Evolutionary conservation across 2,329 filamentous ascomycete species (phyloP), one percentile per base, ranked within the genome.

Genomic region (Cladorrhinum sp.): DNA sequence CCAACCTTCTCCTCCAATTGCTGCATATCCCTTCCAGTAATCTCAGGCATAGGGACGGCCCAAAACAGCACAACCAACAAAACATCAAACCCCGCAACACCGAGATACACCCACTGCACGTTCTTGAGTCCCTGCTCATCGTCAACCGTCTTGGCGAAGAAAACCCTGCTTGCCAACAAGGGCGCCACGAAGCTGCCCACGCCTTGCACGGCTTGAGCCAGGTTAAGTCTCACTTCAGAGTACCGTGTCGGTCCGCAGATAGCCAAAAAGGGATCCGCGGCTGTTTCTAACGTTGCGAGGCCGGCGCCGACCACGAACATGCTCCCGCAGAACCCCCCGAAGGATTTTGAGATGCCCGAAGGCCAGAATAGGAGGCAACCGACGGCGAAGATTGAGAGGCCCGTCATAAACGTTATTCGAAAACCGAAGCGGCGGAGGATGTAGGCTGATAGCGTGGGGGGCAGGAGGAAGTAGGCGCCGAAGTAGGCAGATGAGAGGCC

Each of bases 361-460:
- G 84, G 84, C 84, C 82, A 86, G 61, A 84, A 83, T 53, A 85
- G 73, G 25, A 86, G 73, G 25, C 80, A 79, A n/a, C 82, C 83
- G 20, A 85, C 72, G 7, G 81, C 82, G 62, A 84, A 82, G 6
- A 86, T 73, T 38, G 71, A 75, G 1, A 86, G 77, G 1, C 84
- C 84, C 16, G 83, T 81, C 69, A 90, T 89, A 72, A 90, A 90
- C 32, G 86, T 87, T 59, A 82, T 81, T 56, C 85, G 82, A 72
- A 88, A 90, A 16, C 87, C 87, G 66, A 80, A 88, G 63, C 81
- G 80, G 29, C 86, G 83, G 12, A 90, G 79, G 67, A 90, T 78
- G 75, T 77, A 82, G 58, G 73, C 74, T 2, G 74, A 75, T 58
- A 77, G 68, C 18, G 74, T 71, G 4, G 77, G 67, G n/a, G 70